phyloP scores from a whole-genome alignment of 2,329 filamentous ascomycete genomes.

The Microsporum ferrugineum region DNA sequence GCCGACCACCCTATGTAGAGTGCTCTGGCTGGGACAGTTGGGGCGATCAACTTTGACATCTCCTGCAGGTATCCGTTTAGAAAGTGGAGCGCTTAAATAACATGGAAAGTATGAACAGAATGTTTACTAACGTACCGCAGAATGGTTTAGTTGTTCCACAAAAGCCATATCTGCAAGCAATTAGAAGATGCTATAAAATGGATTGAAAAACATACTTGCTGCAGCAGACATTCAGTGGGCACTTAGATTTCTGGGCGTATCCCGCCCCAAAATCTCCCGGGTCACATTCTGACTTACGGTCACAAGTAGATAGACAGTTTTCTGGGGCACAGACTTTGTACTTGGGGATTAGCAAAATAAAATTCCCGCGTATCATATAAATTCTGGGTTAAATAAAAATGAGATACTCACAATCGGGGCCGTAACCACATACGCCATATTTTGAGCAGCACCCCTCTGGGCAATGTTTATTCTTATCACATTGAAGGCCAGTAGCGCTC shows the following conservation, averaged over 20 bases:
- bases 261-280: slow-evolving; percentile 16
- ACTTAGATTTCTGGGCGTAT: slow-evolving; percentile 13
- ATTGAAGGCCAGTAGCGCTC: not conserved
- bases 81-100: not conserved
- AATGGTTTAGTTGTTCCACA: slow-evolving; percentile 13
- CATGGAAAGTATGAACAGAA: not conserved
- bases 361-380: not conserved
- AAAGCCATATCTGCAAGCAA: slow-evolving; percentile 6
- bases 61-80: not conserved
- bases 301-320: slow-evolving; percentile 16
- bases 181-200: not conserved
- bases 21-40: not conserved
- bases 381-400: not conserved
- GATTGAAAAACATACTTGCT: slow-evolving; percentile 11
- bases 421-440: slow-evolving; percentile 15
- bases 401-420: slow-evolving; percentile 5
- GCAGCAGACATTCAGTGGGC: slow-evolving; percentile 26
- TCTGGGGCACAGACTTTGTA: slow-evolving; percentile 1
- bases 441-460: slow-evolving; percentile 7
- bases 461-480: slow-evolving; percentile 6
- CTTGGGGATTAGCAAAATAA: not conserved
- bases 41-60: not conserved
- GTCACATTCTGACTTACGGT: slow-evolving; percentile 19
- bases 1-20: slow-evolving; percentile 18
- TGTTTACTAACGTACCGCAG: slow-evolving; percentile 1